Conservation (phyloP, 1,284 basidiomycete species). For the Filobasidium uniguttulatum region DNA sequence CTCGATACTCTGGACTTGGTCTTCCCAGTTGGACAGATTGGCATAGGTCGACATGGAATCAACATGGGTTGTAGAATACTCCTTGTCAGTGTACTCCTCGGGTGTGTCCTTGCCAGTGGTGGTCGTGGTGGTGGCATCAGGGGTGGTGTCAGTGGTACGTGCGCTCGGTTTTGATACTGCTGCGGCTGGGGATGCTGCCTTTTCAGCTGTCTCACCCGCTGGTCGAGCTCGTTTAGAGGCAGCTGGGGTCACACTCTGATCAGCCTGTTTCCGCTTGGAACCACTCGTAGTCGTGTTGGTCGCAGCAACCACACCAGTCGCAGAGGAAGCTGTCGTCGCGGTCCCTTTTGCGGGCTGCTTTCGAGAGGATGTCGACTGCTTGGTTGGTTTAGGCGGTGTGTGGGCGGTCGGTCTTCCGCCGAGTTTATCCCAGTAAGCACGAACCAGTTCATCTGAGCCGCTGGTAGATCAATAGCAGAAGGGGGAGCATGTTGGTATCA, state of each 20-base stretch:
- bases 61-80: conserved; percentile 48
- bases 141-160: neutral
- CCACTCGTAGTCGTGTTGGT: too few relatives aligned
- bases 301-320: too few relatives aligned
- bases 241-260: too few relatives aligned
- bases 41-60: conserved; percentile 26
- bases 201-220: too few relatives aligned
- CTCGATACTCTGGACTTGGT: conserved; percentile 26
- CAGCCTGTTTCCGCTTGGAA: too few relatives aligned
- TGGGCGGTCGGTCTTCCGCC: conserved; percentile 13
- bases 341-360: too few relatives aligned
- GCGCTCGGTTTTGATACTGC: neutral
- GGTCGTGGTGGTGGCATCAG: neutral
- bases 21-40: conserved; percentile 30
- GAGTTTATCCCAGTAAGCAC: conserved; percentile 24
- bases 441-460: conserved; percentile 19
- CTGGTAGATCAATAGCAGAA: neutral
- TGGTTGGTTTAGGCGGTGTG: conserved; percentile 10
- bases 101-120: conserved; percentile 14
- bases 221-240: conserved; percentile 6
- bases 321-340: too few relatives aligned
- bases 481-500: neutral
- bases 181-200: neutral
- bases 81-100: conserved; percentile 21
- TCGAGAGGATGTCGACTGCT: conserved; percentile 13